phyloP scores from a whole-genome alignment of 768 basidiomycete genomes.

The Suillus subluteus region DNA sequence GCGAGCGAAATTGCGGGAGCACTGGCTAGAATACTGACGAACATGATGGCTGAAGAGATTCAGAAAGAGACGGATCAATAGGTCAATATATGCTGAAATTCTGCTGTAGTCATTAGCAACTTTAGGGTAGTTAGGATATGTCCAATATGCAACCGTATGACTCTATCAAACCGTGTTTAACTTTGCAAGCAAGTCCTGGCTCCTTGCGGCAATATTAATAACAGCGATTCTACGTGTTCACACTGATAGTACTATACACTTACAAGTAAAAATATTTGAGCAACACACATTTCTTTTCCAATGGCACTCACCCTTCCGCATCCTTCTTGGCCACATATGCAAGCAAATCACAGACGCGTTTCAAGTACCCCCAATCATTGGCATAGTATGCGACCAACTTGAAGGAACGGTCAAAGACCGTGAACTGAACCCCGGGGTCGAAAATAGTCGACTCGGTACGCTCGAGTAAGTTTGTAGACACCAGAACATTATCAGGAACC shows the following conservation, averaged over 20 bases:
- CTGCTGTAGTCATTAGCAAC: neutral
- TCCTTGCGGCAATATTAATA: neutral
- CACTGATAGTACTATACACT: neutral
- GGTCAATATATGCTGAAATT: neutral
- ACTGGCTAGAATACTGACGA: conserved; percentile 45
- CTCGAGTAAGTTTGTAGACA: conserved; percentile 88
- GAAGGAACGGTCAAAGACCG: conserved; percentile 87
- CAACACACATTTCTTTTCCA: neutral
- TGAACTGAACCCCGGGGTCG: conserved; percentile 87
- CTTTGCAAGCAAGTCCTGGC: neutral
- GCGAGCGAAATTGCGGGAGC: conserved; percentile 42
- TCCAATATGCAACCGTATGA: neutral
- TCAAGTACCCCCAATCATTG: conserved; percentile 89
- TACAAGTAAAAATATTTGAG: neutral
- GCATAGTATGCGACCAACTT: conserved; percentile 92
- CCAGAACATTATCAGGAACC: conserved; percentile 62
- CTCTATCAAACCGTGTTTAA: neutral
- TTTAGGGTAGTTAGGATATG: neutral
- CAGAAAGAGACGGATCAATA: neutral
- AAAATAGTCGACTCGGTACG: conserved; percentile 77
- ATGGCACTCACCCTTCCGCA: conserved; percentile 14
- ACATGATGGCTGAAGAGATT: conserved; percentile 32
- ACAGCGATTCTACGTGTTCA: neutral
- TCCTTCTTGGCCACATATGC: conserved; percentile 74
- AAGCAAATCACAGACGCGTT: conserved; percentile 83